Conservation (phyloP, 2,329 filamentous ascomycete genomes). For the Hypocrella siamensis region DNA sequence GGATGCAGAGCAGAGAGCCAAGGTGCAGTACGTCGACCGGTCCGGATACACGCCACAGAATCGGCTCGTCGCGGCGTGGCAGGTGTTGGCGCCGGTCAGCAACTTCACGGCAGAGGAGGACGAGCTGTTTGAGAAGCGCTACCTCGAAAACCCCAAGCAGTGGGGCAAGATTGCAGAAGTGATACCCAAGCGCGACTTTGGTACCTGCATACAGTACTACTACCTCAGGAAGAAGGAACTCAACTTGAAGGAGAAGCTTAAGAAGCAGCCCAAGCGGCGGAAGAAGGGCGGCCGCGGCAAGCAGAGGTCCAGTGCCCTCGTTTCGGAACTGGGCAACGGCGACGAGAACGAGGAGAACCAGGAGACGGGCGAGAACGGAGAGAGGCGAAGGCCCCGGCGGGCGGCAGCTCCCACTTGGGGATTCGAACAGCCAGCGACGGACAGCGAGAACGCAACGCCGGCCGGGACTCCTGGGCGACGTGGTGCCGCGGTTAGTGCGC, state of each 20-base stretch:
- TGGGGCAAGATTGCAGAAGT: slow-evolving; percentile 64
- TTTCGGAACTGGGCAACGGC: slow-evolving; percentile 47
- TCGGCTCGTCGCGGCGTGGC: slow-evolving; percentile 52
- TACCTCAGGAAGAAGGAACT: slow-evolving; percentile 64
- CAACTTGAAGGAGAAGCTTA: slow-evolving; percentile 63
- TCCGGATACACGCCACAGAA: slow-evolving; percentile 50
- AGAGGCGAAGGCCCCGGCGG: slow-evolving; percentile 43
- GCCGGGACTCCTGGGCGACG: slow-evolving; percentile 41
- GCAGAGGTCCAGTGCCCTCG: slow-evolving; percentile 46
- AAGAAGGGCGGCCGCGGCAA: slow-evolving; percentile 41
- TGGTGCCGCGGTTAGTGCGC: slow-evolving; percentile 21
- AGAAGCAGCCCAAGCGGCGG: slow-evolving; percentile 43
- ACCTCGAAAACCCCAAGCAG: slow-evolving; percentile 64
- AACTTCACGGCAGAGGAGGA: slow-evolving; percentile 62
- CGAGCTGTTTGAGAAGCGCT: slow-evolving; percentile 56
- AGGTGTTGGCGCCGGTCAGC: slow-evolving; percentile 56
- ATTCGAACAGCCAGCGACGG: slow-evolving; percentile 40
- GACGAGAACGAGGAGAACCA: slow-evolving; percentile 39
- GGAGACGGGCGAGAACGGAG: slow-evolving; percentile 42
- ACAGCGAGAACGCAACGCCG: slow-evolving; percentile 44
- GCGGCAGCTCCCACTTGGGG: slow-evolving; percentile 59
- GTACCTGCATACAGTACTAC: slow-evolving; percentile 73
- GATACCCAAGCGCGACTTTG: slow-evolving; percentile 53
- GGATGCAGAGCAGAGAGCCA: slow-evolving; percentile 41
- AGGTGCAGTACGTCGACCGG: slow-evolving; percentile 45